These are phyloP conservation scores for Phytopythium ostracodes DNA, from an alignment of 352 stramenopile species.

Conservation along the genomic window DNA sequence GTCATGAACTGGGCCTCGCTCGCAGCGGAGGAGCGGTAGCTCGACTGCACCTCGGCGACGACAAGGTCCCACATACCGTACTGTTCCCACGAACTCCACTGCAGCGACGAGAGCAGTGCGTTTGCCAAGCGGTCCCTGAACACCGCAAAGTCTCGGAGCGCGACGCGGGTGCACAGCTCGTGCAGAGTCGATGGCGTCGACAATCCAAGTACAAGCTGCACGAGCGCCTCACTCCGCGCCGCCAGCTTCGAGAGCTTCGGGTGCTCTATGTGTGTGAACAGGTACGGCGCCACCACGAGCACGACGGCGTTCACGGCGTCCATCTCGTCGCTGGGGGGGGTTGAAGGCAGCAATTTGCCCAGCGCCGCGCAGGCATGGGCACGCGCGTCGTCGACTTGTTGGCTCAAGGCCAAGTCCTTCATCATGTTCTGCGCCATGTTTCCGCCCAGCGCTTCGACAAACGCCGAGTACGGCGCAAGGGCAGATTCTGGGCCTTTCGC, in stretches of 20 bases:
- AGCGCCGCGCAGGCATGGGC: slow-evolving; percentile 56
- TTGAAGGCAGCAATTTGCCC: slow-evolving; percentile 22
- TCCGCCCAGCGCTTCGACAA: slow-evolving; percentile 51
- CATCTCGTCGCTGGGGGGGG: slow-evolving; percentile 44
- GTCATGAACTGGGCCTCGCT: slow-evolving; percentile 60
- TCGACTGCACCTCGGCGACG: slow-evolving; percentile 52
- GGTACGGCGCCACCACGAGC: slow-evolving; percentile 56
- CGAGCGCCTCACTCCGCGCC: slow-evolving; percentile 53
- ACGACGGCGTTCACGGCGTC: slow-evolving; percentile 55
- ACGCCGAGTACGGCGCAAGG: slow-evolving; percentile 57
- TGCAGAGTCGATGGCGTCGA: slow-evolving; percentile 59
- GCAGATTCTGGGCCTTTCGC: slow-evolving; percentile 50
- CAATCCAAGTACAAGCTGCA: slow-evolving; percentile 63
- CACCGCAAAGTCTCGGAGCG: slow-evolving; percentile 75
- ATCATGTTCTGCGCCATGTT: slow-evolving; percentile 46
- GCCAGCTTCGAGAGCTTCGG: slow-evolving; percentile 56
- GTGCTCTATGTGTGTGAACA: slow-evolving; percentile 69
- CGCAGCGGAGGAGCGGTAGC: slow-evolving; percentile 14
- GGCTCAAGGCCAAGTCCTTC: slow-evolving; percentile 67
- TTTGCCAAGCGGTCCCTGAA: slow-evolving; percentile 68
- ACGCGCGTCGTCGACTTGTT: slow-evolving; percentile 78
- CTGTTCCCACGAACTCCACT: slow-evolving; percentile 85
- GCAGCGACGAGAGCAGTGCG: slow-evolving; percentile 65
- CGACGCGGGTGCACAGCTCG: slow-evolving; percentile 48
- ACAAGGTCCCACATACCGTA: slow-evolving; percentile 79